Evolutionary conservation across 352 stramenopile species (phyloP).

Genomic region (Globisporangium paroecandrum): DNA sequence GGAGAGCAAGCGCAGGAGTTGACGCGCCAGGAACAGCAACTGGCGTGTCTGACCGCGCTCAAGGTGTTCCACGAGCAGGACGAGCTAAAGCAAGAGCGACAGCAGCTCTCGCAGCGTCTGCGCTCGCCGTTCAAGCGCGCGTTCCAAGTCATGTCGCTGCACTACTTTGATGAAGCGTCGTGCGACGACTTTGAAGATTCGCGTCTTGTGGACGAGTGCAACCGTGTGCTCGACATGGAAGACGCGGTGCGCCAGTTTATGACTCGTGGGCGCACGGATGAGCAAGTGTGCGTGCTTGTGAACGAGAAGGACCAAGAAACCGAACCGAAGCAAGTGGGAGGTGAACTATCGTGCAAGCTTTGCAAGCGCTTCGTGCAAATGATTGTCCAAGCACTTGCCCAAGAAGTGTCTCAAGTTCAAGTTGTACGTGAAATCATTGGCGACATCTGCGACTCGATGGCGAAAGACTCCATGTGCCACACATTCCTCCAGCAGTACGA

Average conservation of each 20-base stretch:
- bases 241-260: conserved; percentile 44
- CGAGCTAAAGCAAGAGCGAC: conserved; percentile 24
- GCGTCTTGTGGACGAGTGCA: conserved; percentile 39
- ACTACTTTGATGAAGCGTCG: conserved; percentile 39
- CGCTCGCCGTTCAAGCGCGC: conserved; percentile 36
- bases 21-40: conserved; percentile 23
- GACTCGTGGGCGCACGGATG: conserved; percentile 31
- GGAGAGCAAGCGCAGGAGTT: conserved; percentile 12
- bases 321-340: conserved; percentile 23
- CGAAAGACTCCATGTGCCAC: conserved; percentile 74
- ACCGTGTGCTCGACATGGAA: conserved; percentile 37
- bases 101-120: conserved; percentile 34
- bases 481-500: conserved; percentile 73
- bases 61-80: conserved; percentile 44
- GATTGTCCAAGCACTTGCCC: conserved; percentile 49
- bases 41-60: conserved; percentile 50
- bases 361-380: conserved; percentile 79
- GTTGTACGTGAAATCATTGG: conserved; percentile 70
- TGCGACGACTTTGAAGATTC: conserved; percentile 43
- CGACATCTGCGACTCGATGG: conserved; percentile 71
- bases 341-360: conserved; percentile 61
- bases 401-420: conserved; percentile 62
- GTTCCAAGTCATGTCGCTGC: conserved; percentile 37
- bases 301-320: conserved; percentile 13
- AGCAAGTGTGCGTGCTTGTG: conserved; percentile 46